Conservation (phyloP, 2,329 filamentous ascomycete species). For the Fusarium verticillioides region DNA sequence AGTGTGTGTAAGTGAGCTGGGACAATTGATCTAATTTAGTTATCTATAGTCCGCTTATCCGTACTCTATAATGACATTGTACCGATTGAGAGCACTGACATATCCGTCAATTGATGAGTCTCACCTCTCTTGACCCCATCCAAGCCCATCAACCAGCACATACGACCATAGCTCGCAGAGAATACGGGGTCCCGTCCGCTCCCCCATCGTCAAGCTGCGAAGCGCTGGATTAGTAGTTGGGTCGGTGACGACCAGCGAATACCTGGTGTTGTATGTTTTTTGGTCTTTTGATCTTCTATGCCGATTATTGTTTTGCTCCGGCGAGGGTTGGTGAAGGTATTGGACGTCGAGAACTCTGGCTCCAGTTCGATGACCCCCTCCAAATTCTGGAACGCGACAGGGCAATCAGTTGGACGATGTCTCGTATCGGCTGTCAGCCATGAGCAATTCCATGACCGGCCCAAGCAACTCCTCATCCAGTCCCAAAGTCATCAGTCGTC, state of each 20-base stretch:
- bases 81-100: neutral
- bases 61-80: too few relatives aligned
- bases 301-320: neutral
- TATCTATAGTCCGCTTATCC: neutral
- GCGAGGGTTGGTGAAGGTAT: neutral
- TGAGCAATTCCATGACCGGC: conserved; percentile 42
- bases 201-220: neutral
- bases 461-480: conserved; percentile 41
- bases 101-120: neutral
- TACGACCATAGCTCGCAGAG: conserved; percentile 1
- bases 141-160: neutral
- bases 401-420: neutral
- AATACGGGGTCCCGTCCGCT: neutral
- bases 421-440: conserved; percentile 41
- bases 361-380: neutral
- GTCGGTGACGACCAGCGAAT: conserved; percentile 3
- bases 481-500: conserved; percentile 39
- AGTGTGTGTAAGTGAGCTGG: neutral
- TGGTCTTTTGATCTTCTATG: neutral
- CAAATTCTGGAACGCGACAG: neutral
- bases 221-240: conserved; percentile 1
- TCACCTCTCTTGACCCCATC: neutral
- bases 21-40: neutral
- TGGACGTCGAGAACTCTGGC: neutral
- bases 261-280: neutral